Evolutionary conservation across 768 basidiomycete species (phyloP), one percentile per base, ranked within the genome.

Genomic region (Phylloporus scabripes): DNA sequence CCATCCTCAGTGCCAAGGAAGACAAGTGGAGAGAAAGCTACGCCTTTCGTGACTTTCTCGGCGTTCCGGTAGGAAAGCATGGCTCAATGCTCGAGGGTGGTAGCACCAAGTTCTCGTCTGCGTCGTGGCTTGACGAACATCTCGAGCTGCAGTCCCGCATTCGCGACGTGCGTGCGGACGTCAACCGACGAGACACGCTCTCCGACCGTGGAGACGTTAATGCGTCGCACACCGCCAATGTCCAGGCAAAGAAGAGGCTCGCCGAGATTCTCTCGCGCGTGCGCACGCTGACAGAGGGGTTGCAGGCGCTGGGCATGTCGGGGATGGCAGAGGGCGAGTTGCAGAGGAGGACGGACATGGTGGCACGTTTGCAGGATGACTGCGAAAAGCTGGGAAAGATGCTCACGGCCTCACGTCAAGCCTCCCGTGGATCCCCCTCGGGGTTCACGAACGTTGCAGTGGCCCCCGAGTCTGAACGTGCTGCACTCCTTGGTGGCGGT

Each of bases 281-380:
- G 18, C 82, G 83, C 5, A 74, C 65, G 2, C 74, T 97, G 12
- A 87, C 82, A 17, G 74, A 75, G 56, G 91, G 83, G 9, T 70
- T 94, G 58, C 73, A 78, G 58, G 76, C 72, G 34, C 74, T 90
- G 32, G 86, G 74, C 7, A 66, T 80, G 65, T 72, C 73, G 36
- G 91, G 88, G 32, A 79, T 97, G 77, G 85, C 81, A 55, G 83
- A 92, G 65, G 95, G 95, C n/a, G 95, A 98, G 74, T 73, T 92
- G 59, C 84, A 87, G 69, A 73, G 95, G 48, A 75, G 95, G 53
- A 85, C 85, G 52, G 94, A 93, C 60, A 84, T 96, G 83, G 82
- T 93, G 44, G 87, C 84, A 47, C 76, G 85, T 50, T 72, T 97
- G 57, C 86, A 87, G 68, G 92, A 93, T 63, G 94, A 97, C 64